Conservation (phyloP, 768 basidiomycete genomes). For the Tylopilus balloui region DNA sequence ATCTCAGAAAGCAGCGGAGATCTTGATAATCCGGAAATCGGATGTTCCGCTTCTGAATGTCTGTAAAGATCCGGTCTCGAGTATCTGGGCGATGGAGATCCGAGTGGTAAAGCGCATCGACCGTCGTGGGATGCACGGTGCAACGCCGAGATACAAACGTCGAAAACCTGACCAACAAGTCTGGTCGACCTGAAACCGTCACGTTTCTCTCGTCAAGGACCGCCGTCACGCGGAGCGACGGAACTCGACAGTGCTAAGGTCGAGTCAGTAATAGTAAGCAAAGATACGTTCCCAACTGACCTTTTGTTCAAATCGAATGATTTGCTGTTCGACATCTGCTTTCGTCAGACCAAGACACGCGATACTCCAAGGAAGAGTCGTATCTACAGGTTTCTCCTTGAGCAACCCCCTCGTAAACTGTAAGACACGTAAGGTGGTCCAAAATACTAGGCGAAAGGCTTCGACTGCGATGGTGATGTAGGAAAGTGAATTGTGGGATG, state of each 20-base stretch:
- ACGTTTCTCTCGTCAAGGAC: slow-evolving; percentile 44
- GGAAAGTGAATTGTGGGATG: slow-evolving; percentile 36
- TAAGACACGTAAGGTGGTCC: slow-evolving; percentile 45
- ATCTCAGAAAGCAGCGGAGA: slow-evolving; percentile 46
- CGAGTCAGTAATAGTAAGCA: not conserved
- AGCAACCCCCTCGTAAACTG: slow-evolving; percentile 28
- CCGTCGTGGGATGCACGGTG: slow-evolving; percentile 39
- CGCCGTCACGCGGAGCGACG: slow-evolving; percentile 45
- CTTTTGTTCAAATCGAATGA: slow-evolving; percentile 22
- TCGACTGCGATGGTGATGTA: slow-evolving; percentile 45
- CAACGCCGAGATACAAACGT: slow-evolving; percentile 33
- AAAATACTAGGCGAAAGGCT: slow-evolving; percentile 47
- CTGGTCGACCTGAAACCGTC: slow-evolving; percentile 57
- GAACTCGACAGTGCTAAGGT: slow-evolving; percentile 13
- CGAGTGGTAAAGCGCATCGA: slow-evolving; percentile 55
- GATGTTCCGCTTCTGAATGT: slow-evolving; percentile 42
- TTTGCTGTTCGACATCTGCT: slow-evolving; percentile 22
- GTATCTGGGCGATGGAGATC: slow-evolving; percentile 20
- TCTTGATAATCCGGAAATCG: slow-evolving; percentile 47
- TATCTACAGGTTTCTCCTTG: slow-evolving; percentile 19
- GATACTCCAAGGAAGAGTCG: slow-evolving; percentile 41
- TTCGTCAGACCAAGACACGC: slow-evolving; percentile 36
- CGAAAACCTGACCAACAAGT: slow-evolving; percentile 43
- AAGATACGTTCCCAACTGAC: slow-evolving; percentile 1
- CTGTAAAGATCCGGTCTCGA: slow-evolving; percentile 40